Percentiles rank a stretch among this genome's conserved stretches.
Evolutionary conservation across 2,329 filamentous ascomycete species (phyloP).

Genomic region (Phaeoacremonium minimum): DNA sequence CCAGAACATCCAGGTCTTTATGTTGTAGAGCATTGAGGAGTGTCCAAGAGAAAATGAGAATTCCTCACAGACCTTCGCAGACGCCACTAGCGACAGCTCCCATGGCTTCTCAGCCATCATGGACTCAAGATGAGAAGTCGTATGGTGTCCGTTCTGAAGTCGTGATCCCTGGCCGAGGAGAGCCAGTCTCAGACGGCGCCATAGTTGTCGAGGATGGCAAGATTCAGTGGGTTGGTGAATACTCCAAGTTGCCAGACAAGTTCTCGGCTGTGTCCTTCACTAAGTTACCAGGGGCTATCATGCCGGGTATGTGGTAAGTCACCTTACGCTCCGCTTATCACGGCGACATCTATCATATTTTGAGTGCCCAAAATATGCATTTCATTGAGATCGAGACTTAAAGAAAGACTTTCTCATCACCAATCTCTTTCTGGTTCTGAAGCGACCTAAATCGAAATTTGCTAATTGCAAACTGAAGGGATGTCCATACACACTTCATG

Average conservation of each 20-base stretch:
- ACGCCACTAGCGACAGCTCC: neutral
- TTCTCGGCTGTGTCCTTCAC: constrained; percentile 21
- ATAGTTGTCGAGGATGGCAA: constrained; percentile 30
- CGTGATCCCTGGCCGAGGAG: constrained; percentile 42
- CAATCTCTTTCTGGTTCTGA: no score
- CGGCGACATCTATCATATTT: no score
- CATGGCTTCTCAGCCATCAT: no score
- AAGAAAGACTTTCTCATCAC: no score
- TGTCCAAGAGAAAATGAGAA: neutral
- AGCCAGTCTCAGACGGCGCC: constrained; percentile 31
- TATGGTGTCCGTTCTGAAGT: constrained; percentile 23
- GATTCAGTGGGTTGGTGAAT: constrained; percentile 33
- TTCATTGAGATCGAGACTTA: no score
- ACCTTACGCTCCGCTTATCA: no score
- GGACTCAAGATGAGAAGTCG: no score
- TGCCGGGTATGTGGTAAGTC: constrained; percentile 52
- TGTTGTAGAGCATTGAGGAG: no score
- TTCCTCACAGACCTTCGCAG: neutral
- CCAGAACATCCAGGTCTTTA: no score
- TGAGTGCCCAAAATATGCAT: no score
- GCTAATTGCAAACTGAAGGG: no score
- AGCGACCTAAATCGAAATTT: no score
- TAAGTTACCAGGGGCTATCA: constrained; percentile 32
- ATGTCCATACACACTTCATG: constrained; percentile 44
- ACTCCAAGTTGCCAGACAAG: constrained; percentile 21